Conservation (phyloP, 495 filamentous ascomycete species). For the Trichoderma gamsii region DNA sequence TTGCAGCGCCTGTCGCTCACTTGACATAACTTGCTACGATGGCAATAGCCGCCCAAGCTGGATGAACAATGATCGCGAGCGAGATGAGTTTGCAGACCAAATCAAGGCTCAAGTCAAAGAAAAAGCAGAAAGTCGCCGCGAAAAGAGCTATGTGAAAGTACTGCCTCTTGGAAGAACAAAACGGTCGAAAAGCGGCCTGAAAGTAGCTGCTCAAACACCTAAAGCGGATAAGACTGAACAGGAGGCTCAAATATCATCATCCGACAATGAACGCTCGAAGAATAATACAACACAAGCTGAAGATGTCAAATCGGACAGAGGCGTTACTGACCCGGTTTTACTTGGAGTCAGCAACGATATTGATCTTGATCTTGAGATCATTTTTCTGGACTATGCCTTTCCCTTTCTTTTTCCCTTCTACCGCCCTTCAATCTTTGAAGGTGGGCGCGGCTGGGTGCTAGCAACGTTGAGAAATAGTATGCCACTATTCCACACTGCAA, state of each 20-base stretch:
- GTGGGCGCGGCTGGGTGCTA: constrained; percentile 46
- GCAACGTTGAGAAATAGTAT: constrained; percentile 44
- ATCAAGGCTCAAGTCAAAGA: constrained; percentile 48
- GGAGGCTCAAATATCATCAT: neutral
- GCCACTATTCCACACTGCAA: constrained; percentile 39
- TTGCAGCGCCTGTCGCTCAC: constrained; percentile 38
- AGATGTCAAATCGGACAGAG: neutral
- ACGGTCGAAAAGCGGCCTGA: neutral
- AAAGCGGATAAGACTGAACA: neutral
- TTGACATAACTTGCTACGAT: constrained; percentile 46
- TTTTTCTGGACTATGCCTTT: constrained; percentile 47
- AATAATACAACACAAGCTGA: neutral
- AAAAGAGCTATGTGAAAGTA: constrained; percentile 20
- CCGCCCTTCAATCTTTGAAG: constrained; percentile 38
- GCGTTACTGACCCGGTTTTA: neutral
- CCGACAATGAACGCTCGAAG: neutral
- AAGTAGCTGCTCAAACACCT: neutral
- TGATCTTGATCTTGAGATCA: constrained; percentile 33
- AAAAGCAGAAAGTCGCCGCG: constrained; percentile 36
- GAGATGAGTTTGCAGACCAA: constrained; percentile 42
- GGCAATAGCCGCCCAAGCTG: constrained; percentile 45
- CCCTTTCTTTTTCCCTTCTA: constrained; percentile 54
- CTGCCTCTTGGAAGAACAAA: neutral
- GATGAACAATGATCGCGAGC: constrained; percentile 46
- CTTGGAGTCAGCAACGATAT: neutral